Base-by-base conservation (phyloP, 352 stramenopile genomes). In the Aphanomyces invadans region DNA sequence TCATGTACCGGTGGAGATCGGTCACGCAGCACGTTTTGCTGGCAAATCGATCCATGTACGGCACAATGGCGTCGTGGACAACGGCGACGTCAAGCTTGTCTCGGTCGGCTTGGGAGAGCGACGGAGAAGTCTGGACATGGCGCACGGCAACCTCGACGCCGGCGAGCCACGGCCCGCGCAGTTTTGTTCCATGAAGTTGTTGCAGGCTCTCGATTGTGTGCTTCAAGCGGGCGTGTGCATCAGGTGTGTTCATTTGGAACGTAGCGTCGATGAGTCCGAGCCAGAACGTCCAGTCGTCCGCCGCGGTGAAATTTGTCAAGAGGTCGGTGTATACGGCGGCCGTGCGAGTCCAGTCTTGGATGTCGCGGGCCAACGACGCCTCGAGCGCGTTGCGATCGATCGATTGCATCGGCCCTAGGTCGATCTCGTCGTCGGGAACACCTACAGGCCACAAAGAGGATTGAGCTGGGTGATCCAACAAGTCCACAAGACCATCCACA, bases 21-120 rank as follows among this genome's bases (percentile, higher is more conserved):
- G 82, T 82, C 69, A 95, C 92, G 65, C 86, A 95, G 77, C 83
- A 92, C 51, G 80, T 80, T 71, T 95, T 95, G 11, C 73, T 80
- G 62, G 80, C 80, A 72, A 92, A 92, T 7, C 71, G 75, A 26
- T 88, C 72, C 38, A 77, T 73, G 73, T 95, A 95, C 26, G 78
- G 70, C 57, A 85, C 69, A 2, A 95, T 61, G 39, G 75, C 64
- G n/a, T 73, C 38, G 26, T 54, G 29, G 9, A 83, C 51, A 17
- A 45, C 19, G 0, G 32, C 51, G 25, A 65, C 52, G 26, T 73
- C 62, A 0, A 19, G 11, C 19, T 63, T 36, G 36, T 42, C 36
- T 15, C 15, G 36, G 36, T 42, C 36, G 15, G 7, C 15, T 7
- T 42, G 7, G 36, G 7, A 7, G 7, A 15, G 15, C 36, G 36